Conservation (phyloP, 2,329 filamentous ascomycete genomes). For the Exophiala phaeomuriformis region DNA sequence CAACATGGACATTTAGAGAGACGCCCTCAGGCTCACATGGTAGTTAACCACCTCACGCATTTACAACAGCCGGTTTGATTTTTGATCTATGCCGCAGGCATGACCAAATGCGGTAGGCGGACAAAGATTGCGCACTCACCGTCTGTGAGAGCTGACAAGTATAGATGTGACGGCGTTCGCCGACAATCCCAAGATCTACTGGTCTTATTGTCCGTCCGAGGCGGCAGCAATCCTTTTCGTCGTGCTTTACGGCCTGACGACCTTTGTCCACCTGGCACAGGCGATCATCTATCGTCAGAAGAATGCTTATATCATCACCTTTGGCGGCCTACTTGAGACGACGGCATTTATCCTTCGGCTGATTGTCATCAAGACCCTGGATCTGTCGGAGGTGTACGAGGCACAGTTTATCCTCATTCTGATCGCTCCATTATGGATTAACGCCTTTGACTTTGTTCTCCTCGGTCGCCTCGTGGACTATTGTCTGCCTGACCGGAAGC, state of each 20-base stretch:
- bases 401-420: slow-evolving; percentile 40
- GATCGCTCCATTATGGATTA: slow-evolving; percentile 42
- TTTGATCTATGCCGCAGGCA: no score
- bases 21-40: no score
- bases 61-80: no score
- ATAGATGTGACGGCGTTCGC: no score
- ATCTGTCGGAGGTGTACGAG: slow-evolving; percentile 24
- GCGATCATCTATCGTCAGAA: slow-evolving; percentile 33
- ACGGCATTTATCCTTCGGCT: slow-evolving; percentile 34
- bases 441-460: slow-evolving; percentile 44
- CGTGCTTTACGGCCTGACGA: slow-evolving; percentile 33
- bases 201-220: slow-evolving; percentile 36
- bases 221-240: slow-evolving; percentile 33
- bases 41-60: no score
- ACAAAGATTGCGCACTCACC: no score
- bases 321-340: slow-evolving; percentile 41
- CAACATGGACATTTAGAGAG: no score
- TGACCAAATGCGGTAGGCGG: no score
- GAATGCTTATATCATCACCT: slow-evolving; percentile 42
- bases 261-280: slow-evolving; percentile 32
- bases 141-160: no score
- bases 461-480: slow-evolving; percentile 43
- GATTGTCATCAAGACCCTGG: slow-evolving; percentile 20
- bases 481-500: slow-evolving; percentile 34
- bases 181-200: slow-evolving; percentile 10